Evolutionary conservation across 2,329 filamentous ascomycete species (phyloP).

Genomic region (Stachybotrys chartarum): DNA sequence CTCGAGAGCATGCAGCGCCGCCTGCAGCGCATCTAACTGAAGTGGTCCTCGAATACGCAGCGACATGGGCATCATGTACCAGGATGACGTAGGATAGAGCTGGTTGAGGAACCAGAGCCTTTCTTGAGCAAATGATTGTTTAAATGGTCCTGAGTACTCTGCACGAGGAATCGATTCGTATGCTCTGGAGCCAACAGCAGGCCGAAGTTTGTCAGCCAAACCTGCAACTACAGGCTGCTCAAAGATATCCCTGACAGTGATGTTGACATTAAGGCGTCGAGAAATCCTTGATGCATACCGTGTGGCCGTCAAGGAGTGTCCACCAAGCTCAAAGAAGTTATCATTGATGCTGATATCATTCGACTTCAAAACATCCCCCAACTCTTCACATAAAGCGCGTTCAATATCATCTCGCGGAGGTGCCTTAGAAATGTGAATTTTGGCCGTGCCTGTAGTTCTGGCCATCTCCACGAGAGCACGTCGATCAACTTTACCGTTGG

Average conservation of each 20-base stretch:
- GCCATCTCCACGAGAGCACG: conserved; percentile 1
- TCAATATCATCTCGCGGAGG: no score
- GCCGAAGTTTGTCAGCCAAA: background rate
- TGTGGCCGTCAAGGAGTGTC: conserved; percentile 17
- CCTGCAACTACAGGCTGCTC: conserved; percentile 1
- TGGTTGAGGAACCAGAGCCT: conserved; percentile 9
- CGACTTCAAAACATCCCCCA: no score
- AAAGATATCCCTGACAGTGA: conserved; percentile 6
- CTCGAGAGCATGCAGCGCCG: conserved; percentile 6
- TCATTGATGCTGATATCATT: background rate
- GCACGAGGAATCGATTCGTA: background rate
- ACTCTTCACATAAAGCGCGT: no score
- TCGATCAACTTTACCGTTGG: conserved; percentile 11
- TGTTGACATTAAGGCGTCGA: conserved; percentile 1
- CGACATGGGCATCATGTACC: conserved; percentile 5
- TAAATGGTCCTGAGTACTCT: background rate
- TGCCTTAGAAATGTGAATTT: no score
- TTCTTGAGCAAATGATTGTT: conserved; percentile 8
- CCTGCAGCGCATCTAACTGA: conserved; percentile 1
- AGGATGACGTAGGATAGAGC: conserved; percentile 2
- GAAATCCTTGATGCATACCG: no score
- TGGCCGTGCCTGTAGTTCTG: no score
- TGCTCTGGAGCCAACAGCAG: no score
- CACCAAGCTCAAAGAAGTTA: conserved; percentile 18
- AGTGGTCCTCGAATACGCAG: conserved; percentile 3